Evolutionary conservation across 208 protist species (phyloP).

Genomic region (Trypanosomatidae sp.): DNA sequence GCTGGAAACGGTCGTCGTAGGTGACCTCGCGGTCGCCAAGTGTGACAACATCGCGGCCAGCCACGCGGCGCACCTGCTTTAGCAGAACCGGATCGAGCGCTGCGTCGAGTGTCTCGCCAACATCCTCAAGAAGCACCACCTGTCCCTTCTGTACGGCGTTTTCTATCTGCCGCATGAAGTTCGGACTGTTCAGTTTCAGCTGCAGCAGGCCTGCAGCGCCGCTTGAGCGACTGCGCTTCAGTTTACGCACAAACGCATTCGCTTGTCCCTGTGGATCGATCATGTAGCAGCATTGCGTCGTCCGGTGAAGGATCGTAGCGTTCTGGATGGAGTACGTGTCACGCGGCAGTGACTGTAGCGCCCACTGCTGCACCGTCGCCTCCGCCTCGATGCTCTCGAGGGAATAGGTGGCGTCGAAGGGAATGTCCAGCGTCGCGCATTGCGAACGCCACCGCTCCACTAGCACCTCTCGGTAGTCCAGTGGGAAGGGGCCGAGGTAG

Average conservation of each 20-base stretch:
- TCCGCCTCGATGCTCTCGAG: conserved; percentile 89
- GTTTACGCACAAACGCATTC: conserved; percentile 92
- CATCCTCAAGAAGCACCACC: conserved; percentile 95
- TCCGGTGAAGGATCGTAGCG: conserved; percentile 84
- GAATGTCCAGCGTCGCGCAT: conserved; percentile 57
- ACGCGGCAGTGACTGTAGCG: conserved; percentile 92
- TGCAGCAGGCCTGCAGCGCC: conserved; percentile 78
- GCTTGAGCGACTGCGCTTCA: conserved; percentile 58
- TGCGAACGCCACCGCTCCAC: conserved; percentile 59
- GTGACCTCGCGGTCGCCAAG: conserved; percentile 94
- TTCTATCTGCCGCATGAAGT: conserved; percentile 93
- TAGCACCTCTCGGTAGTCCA: conserved; percentile 75
- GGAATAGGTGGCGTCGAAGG: conserved; percentile 71
- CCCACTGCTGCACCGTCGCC: conserved; percentile 92
- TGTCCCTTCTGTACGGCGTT: conserved; percentile 93
- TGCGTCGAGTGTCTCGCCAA: conserved; percentile 95
- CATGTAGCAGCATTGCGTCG: conserved; percentile 91
- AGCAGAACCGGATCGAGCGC: conserved; percentile 94
- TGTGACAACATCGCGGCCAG: conserved; percentile 84
- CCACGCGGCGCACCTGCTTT: conserved; percentile 90
- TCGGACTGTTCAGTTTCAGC: conserved; percentile 90
- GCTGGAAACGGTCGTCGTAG: conserved; percentile 90
- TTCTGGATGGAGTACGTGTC: conserved; percentile 93
- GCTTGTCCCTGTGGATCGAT: conserved; percentile 96
- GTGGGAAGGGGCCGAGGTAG: conserved; percentile 90